Evolutionary conservation across 2,329 filamentous ascomycete species (phyloP).

Genomic region (Venturiaceae sp.): DNA sequence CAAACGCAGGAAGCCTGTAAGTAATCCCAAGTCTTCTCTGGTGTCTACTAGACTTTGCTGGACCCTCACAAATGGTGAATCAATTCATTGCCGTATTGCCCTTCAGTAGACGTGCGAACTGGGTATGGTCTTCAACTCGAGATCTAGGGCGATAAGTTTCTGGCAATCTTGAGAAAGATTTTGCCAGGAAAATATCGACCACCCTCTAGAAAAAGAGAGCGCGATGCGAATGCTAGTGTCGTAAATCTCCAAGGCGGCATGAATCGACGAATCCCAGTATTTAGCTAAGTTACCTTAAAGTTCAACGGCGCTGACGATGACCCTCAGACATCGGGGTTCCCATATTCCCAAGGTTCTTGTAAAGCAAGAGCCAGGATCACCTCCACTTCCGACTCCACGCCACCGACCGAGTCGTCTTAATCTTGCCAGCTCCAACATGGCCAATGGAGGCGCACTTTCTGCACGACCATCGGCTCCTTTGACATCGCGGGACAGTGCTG

Average conservation of each 20-base stretch:
- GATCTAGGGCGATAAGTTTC: no score
- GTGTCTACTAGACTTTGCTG: constrained; percentile 15
- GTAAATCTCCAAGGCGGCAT: no score
- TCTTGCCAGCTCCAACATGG: constrained; percentile 42
- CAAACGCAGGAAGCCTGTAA: constrained; percentile 36
- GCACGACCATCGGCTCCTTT: constrained; percentile 62
- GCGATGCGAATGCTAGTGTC: no score
- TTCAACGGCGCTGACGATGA: neutral
- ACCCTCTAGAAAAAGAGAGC: no score
- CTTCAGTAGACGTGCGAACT: neutral
- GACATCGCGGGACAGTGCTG: constrained; percentile 63
- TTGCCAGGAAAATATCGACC: no score
- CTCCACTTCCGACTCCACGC: constrained; percentile 62
- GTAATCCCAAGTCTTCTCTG: constrained; percentile 14
- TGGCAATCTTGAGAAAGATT: no score
- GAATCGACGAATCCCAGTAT: neutral
- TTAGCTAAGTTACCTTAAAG: neutral
- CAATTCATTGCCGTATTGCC: neutral
- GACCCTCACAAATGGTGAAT: constrained; percentile 10
- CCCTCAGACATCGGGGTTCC: neutral
- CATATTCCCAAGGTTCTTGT: constrained; percentile 69
- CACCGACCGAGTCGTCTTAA: constrained; percentile 71
- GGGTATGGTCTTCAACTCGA: no score
- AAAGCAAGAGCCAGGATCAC: constrained; percentile 95
- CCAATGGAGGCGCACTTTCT: constrained; percentile 31